phyloP scores from a whole-genome alignment of 2,329 filamentous ascomycete genomes.

The Colletotrichum sidae region DNA sequence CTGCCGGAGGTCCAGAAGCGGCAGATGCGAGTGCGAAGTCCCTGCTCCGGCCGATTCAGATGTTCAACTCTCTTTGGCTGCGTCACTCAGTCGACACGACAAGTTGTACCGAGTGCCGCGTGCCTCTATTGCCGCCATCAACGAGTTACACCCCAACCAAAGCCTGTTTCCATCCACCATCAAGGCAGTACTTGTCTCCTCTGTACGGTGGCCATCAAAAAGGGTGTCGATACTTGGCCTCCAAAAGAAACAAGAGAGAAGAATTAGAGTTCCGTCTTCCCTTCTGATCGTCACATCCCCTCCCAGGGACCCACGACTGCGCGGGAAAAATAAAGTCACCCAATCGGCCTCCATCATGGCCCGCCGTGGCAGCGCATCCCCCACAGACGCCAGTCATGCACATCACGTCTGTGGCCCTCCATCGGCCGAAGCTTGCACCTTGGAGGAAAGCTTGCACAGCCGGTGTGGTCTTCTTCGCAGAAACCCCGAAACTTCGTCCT shows the following conservation, averaged over 20 bases:
- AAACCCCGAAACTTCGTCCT: constrained; percentile 26
- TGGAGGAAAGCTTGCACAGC: constrained; percentile 22
- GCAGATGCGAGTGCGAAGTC: constrained; percentile 28
- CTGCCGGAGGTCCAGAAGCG: constrained; percentile 7
- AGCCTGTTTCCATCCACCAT: constrained; percentile 13
- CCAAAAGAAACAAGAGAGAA: background rate
- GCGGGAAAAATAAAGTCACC: constrained; percentile 27
- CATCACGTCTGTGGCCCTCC: constrained; percentile 20
- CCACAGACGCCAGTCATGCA: constrained; percentile 37
- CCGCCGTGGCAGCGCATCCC: constrained; percentile 23
- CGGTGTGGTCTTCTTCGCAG: constrained; percentile 19
- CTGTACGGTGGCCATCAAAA: background rate
- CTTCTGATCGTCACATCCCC: constrained; percentile 16
- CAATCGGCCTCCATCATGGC: constrained; percentile 30
- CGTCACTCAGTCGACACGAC: background rate
- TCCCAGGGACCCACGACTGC: background rate
- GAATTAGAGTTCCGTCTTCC: constrained; percentile 22
- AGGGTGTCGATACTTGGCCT: background rate
- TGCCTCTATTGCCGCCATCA: no score
- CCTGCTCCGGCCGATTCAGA: constrained; percentile 1
- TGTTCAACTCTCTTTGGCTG: background rate
- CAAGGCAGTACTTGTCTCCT: background rate
- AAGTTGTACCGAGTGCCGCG: background rate
- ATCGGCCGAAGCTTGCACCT: constrained; percentile 35
- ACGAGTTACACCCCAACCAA: constrained; percentile 12